A percentile compares a stretch with the other conserved stretches of the same genome.
These are phyloP conservation scores for Thielaviopsis musarum DNA, from an alignment of 2,329 filamentous ascomycete species.

Conservation along the genomic window DNA sequence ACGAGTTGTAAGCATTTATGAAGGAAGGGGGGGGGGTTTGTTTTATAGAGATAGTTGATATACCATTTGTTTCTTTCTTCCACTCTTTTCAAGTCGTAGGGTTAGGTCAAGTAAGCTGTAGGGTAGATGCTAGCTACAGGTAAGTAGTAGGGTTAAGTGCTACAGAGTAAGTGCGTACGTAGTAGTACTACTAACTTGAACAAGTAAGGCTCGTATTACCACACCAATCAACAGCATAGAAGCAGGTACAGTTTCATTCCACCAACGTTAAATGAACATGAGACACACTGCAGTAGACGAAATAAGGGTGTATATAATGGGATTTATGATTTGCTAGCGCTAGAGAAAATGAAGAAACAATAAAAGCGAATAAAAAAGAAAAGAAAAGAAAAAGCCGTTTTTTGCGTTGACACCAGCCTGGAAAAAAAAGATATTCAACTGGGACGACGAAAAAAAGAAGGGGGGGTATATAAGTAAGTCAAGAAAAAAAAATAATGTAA, in stretches of 20 bases:
- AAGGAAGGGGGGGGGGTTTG: too few species aligned
- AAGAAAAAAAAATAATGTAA: background rate
- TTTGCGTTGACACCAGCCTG: background rate
- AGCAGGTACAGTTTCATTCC: background rate
- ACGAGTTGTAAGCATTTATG: slow-evolving; percentile 14
- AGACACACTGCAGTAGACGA: too few species aligned
- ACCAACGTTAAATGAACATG: background rate
- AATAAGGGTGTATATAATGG: background rate
- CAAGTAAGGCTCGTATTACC: background rate
- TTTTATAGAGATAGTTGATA: background rate
- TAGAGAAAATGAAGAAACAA: background rate
- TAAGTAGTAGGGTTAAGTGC: too few species aligned
- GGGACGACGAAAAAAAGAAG: background rate
- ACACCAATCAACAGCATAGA: background rate
- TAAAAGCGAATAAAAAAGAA: slow-evolving; percentile 3
- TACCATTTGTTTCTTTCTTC: background rate
- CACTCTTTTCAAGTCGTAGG: background rate
- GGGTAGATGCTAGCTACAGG: too few species aligned
- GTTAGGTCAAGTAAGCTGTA: background rate
- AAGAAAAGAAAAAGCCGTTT: background rate
- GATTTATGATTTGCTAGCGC: background rate
- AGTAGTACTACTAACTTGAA: too few species aligned
- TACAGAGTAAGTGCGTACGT: too few species aligned
- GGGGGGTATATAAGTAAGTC: background rate
- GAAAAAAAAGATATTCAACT: background rate